phyloP scores from a whole-genome alignment of 345 rosid species.

The Mallotus nudiflorus region DNA sequence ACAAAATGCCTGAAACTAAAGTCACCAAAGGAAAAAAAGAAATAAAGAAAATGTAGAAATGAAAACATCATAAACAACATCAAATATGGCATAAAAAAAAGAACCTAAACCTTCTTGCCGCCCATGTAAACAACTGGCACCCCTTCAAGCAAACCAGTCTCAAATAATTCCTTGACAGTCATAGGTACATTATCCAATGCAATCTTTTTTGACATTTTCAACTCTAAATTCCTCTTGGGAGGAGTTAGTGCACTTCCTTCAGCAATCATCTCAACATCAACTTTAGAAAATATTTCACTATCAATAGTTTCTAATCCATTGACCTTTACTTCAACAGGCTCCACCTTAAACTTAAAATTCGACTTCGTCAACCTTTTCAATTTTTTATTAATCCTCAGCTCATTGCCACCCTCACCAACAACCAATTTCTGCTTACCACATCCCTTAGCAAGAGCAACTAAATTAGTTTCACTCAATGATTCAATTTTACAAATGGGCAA shows the following conservation, averaged over 20 bases:
- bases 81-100: slow-evolving; percentile 8
- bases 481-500: slow-evolving; percentile 21
- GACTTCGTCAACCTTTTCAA: slow-evolving; percentile 34
- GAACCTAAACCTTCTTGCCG: slow-evolving; percentile 58
- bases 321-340: slow-evolving; percentile 34
- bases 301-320: slow-evolving; percentile 40
- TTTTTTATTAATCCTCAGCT: slow-evolving; percentile 10
- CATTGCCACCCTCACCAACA: slow-evolving; percentile 22
- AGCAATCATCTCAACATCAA: slow-evolving; percentile 50
- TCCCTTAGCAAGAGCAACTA: not conserved
- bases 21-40: not conserved
- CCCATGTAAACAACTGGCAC: slow-evolving; percentile 88
- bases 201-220: slow-evolving; percentile 57
- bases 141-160: slow-evolving; percentile 89
- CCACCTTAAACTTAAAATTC: slow-evolving; percentile 29
- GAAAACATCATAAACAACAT: not conserved
- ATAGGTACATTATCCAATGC: slow-evolving; percentile 52
- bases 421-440: not conserved
- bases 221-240: slow-evolving; percentile 50
- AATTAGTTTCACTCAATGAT: slow-evolving; percentile 19
- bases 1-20: slow-evolving; percentile 73
- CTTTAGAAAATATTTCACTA: slow-evolving; percentile 29
- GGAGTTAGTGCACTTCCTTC: slow-evolving; percentile 51
- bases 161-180: slow-evolving; percentile 90
- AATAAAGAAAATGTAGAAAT: not conserved